A percentile compares a stretch with the other conserved stretches of the same genome.
Evolutionary conservation across 148 eudicot genomes (phyloP).

Genomic region (Nyssa sinensis): DNA sequence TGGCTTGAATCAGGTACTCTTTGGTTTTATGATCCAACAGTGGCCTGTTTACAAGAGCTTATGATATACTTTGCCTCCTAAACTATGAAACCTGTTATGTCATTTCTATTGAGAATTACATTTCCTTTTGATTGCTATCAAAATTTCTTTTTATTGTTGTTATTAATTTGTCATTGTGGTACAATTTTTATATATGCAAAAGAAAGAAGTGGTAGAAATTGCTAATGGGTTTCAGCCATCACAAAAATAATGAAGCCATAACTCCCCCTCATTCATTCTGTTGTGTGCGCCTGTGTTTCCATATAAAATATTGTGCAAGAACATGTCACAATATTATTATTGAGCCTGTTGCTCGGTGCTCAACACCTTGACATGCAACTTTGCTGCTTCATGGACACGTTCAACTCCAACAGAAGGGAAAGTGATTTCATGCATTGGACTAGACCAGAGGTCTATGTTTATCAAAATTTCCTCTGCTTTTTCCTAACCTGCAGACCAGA

Average conservation of each 20-base stretch:
- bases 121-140: not conserved
- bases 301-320: not conserved
- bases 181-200: not conserved
- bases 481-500: slow-evolving; percentile 43
- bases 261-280: not conserved
- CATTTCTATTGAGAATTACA: not conserved
- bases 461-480: not conserved
- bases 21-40: not conserved
- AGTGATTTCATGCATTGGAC: slow-evolving; percentile 1
- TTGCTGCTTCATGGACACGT: not conserved
- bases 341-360: not conserved
- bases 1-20: too few species aligned
- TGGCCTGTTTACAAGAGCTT: not conserved
- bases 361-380: too few species aligned
- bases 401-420: too few species aligned
- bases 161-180: not conserved
- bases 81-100: not conserved
- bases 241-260: not conserved
- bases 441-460: not conserved
- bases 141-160: too few species aligned
- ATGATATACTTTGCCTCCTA: not conserved
- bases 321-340: not conserved
- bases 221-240: not conserved
- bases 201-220: not conserved
- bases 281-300: not conserved